These are phyloP conservation scores for Solanum dulcamara DNA, from an alignment of 257 asterid species.

Conservation along the genomic window DNA sequence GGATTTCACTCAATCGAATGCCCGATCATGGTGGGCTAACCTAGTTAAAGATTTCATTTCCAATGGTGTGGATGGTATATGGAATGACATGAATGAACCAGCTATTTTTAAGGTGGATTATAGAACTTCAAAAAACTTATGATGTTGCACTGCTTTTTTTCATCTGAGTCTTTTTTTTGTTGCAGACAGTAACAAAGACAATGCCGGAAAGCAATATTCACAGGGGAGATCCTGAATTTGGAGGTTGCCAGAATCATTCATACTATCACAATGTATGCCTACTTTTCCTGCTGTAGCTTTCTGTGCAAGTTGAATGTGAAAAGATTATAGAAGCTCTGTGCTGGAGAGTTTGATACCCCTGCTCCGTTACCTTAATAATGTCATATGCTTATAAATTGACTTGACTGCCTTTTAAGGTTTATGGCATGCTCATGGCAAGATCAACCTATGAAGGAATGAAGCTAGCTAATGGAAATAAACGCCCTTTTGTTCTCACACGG, in stretches of 20 bases:
- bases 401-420: slow-evolving; percentile 38
- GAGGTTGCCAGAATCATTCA: slow-evolving; percentile 71
- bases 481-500: slow-evolving; percentile 94
- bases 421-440: slow-evolving; percentile 97
- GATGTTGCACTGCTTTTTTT: background rate
- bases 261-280: slow-evolving; percentile 81
- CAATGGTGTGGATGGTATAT: slow-evolving; percentile 96
- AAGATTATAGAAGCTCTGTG: background rate
- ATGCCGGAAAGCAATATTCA: slow-evolving; percentile 96
- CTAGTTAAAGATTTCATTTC: slow-evolving; percentile 65
- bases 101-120: slow-evolving; percentile 84
- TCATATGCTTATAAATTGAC: background rate
- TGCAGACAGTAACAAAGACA: slow-evolving; percentile 86
- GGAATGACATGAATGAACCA: slow-evolving; percentile 99
- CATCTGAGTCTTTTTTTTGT: slow-evolving; percentile 6
- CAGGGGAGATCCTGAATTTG: slow-evolving; percentile 79
- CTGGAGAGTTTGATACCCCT: background rate
- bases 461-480: slow-evolving; percentile 55
- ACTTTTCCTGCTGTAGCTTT: background rate
- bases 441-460: slow-evolving; percentile 92
- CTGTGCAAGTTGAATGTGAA: background rate
- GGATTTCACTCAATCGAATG: slow-evolving; percentile 67
- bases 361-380: background rate
- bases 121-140: slow-evolving; percentile 1
- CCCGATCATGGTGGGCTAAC: slow-evolving; percentile 91